Evolutionary conservation across 768 basidiomycete genomes (phyloP).

Genomic region (Hericium rajendrae): DNA sequence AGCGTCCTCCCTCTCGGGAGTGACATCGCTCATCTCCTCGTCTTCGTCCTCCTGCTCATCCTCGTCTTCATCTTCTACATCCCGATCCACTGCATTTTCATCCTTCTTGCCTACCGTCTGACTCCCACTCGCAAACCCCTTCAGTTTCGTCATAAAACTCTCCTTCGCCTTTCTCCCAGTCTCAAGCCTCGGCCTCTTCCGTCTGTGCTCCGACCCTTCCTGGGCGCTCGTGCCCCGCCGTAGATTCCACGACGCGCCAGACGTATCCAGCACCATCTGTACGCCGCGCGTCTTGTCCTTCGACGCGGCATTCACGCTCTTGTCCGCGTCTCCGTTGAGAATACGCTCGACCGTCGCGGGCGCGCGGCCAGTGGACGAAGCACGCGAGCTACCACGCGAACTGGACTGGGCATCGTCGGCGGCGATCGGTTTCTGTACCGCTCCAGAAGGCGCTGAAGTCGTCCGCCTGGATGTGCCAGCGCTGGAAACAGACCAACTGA

Average conservation of each 20-base stretch:
- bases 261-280: constrained; percentile 43
- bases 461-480: no score
- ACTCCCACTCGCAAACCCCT: constrained; percentile 44
- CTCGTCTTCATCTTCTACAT: constrained; percentile 13
- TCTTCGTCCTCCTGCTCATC: constrained; percentile 16
- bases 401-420: not conserved
- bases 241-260: constrained; percentile 40
- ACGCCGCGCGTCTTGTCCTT: constrained; percentile 19
- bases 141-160: constrained; percentile 28
- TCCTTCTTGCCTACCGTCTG: constrained; percentile 6
- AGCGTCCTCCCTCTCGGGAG: not conserved
- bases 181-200: not conserved
- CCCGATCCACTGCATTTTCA: not conserved
- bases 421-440: no score
- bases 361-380: constrained; percentile 3
- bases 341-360: constrained; percentile 12
- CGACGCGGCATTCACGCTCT: not conserved
- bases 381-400: not conserved
- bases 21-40: constrained; percentile 4
- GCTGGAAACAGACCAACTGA: no score
- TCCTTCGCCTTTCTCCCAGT: not conserved
- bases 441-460: no score
- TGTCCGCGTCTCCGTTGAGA: not conserved
- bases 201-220: not conserved
- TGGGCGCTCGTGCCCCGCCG: constrained; percentile 10